Percentiles rank a stretch among this genome's conserved stretches.
These are phyloP conservation scores for Sequoiadendron giganteum DNA, from an alignment of 75 land plant species.

Conservation along the genomic window DNA sequence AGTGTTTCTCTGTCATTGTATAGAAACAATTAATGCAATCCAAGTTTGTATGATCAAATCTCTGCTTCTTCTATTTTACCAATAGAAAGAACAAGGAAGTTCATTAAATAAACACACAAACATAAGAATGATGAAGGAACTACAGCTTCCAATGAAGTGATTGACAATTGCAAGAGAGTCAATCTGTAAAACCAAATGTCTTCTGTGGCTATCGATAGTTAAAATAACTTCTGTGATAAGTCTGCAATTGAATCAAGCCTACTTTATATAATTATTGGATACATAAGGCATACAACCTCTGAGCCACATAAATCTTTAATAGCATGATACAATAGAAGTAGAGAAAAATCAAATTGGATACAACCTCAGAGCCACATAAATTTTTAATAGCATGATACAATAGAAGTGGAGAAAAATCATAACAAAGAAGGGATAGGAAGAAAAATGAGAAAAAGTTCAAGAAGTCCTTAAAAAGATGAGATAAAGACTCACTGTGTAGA, in stretches of 20 bases:
- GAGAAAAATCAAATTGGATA: not conserved
- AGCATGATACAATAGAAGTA: not conserved
- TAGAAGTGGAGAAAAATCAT: not conserved
- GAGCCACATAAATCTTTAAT: not conserved
- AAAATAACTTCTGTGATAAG: not conserved
- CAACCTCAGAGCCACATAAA: not conserved
- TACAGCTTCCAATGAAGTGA: not conserved
- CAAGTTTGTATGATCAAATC: not conserved
- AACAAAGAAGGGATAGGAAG: not conserved
- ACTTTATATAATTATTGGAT: not conserved
- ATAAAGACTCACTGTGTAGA: constrained; percentile 36
- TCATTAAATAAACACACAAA: not conserved
- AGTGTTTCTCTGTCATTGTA: not conserved
- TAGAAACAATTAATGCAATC: not conserved
- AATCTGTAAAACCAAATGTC: not conserved
- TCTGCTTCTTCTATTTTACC: not conserved
- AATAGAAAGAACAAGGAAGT: not conserved
- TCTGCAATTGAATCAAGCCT: not conserved
- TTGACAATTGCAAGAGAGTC: not conserved
- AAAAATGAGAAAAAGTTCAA: not conserved
- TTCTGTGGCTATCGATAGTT: not conserved
- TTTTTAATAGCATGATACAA: not conserved
- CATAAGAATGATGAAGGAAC: not conserved
- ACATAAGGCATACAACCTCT: not conserved
- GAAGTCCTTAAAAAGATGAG: not conserved